Conservation (phyloP, 2,329 filamentous ascomycete species). For the Aspergillus caelatus region DNA sequence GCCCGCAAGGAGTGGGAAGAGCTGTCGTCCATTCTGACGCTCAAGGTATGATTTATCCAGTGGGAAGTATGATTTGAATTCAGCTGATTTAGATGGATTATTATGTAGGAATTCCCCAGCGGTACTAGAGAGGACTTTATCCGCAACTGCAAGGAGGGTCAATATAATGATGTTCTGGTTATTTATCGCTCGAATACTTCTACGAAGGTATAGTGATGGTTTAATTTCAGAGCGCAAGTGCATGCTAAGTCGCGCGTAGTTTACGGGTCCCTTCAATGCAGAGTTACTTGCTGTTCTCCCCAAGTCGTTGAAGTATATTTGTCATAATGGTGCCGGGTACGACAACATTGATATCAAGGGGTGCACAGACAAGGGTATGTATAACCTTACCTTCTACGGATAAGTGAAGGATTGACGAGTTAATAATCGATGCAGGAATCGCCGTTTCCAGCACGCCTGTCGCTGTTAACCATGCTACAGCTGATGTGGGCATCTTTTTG, state of each 20-base stretch:
- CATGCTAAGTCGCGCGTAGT: slow-evolving; percentile 24
- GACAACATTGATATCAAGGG: slow-evolving; percentile 61
- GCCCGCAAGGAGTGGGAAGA: slow-evolving; percentile 48
- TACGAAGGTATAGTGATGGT: slow-evolving; percentile 42
- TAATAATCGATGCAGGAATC: slow-evolving; percentile 30
- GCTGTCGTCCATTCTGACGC: slow-evolving; percentile 42
- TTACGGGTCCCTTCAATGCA: slow-evolving; percentile 52
- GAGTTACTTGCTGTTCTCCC: slow-evolving; percentile 52
- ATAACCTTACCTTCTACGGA: neutral
- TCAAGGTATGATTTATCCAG: slow-evolving; percentile 38
- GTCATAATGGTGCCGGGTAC: slow-evolving; percentile 62
- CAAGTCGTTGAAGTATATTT: slow-evolving; percentile 51
- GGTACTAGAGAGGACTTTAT: slow-evolving; percentile 61
- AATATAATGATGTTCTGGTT: slow-evolving; percentile 58
- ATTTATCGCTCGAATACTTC: slow-evolving; percentile 64
- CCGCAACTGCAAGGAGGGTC: slow-evolving; percentile 55
- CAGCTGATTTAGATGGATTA: neutral
- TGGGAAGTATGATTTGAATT: neutral
- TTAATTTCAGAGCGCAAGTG: no score
- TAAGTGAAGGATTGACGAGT: neutral
- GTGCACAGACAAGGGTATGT: slow-evolving; percentile 50
- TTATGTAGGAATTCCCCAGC: slow-evolving; percentile 54
- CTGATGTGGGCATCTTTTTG: slow-evolving; percentile 51
- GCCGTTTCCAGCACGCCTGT: slow-evolving; percentile 49
- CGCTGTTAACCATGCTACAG: slow-evolving; percentile 51